A percentile compares a stretch with the other conserved stretches of the same genome.
Evolutionary conservation across 805 yeast genomes (phyloP).

Genomic region (Ogataea angusta): DNA sequence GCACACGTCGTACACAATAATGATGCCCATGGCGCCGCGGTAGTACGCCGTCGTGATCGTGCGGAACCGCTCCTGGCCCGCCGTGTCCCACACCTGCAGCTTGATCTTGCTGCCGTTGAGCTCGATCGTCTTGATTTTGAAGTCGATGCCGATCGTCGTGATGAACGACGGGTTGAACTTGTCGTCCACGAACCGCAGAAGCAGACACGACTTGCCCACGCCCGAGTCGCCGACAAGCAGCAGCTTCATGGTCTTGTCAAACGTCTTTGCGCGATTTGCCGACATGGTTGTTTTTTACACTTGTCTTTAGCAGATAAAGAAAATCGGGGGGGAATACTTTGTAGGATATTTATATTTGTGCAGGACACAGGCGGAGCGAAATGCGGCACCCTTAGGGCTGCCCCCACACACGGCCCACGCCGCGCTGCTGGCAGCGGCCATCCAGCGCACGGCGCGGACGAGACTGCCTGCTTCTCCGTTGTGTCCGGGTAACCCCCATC

Average conservation of each 20-base stretch:
- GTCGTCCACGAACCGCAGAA: constrained; percentile 91
- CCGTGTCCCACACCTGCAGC: constrained; percentile 96
- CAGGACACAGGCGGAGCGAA: too few species aligned
- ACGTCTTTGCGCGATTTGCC: constrained; percentile 61
- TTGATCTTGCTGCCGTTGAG: constrained; percentile 90
- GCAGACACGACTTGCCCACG: constrained; percentile 85
- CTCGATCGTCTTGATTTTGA: constrained; percentile 94
- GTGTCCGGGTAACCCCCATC: constrained; percentile 8
- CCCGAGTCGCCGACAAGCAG: constrained; percentile 91
- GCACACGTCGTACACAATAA: constrained; percentile 78
- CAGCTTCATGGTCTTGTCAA: constrained; percentile 88
- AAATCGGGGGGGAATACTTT: background rate
- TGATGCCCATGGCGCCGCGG: constrained; percentile 87
- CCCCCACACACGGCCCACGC: background rate
- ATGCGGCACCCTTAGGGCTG: too few species aligned
- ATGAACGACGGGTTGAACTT: constrained; percentile 95
- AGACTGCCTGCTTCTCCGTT: too few species aligned
- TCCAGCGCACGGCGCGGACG: too few species aligned
- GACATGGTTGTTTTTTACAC: constrained; percentile 38
- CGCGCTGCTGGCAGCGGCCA: too few species aligned
- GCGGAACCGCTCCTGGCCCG: constrained; percentile 95
- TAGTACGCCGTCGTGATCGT: constrained; percentile 92
- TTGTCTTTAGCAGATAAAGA: constrained; percentile 7
- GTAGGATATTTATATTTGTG: too few species aligned
- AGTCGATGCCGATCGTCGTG: constrained; percentile 97